Conservation (phyloP, 768 basidiomycete genomes). For the Suillus bovinus region DNA sequence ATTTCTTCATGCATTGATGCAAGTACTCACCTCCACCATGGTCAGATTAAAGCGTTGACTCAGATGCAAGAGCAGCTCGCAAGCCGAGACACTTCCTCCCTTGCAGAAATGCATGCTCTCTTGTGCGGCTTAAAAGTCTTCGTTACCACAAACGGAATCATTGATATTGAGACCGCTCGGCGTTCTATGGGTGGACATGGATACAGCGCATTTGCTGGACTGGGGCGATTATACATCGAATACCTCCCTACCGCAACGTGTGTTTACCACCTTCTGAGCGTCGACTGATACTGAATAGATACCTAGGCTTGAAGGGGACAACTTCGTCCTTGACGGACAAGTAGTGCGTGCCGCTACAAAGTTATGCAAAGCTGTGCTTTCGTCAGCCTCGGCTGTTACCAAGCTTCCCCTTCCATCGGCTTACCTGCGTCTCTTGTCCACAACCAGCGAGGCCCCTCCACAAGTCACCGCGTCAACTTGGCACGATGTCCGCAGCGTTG, state of each 20-base stretch:
- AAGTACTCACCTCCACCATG: background rate
- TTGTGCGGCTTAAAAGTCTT: conserved; percentile 70
- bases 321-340: conserved; percentile 74
- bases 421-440: conserved; percentile 57
- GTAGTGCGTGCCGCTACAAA: conserved; percentile 73
- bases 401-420: conserved; percentile 18
- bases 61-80: conserved; percentile 49
- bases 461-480: conserved; percentile 29
- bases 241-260: conserved; percentile 66
- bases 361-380: conserved; percentile 43
- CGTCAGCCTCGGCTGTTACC: conserved; percentile 41
- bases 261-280: conserved; percentile 22
- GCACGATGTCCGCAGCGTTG: conserved; percentile 39
- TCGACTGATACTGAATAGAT: background rate
- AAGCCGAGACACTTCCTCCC: conserved; percentile 55
- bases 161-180: conserved; percentile 64
- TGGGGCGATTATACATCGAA: conserved; percentile 65
- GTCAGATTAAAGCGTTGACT: conserved; percentile 51
- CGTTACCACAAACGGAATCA: conserved; percentile 49
- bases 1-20: background rate
- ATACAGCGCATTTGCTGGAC: conserved; percentile 65
- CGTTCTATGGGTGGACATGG: conserved; percentile 80
- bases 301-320: conserved; percentile 73
- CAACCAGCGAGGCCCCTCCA: conserved; percentile 19
- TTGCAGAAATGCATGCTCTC: conserved; percentile 73